Evolutionary conservation across 2,329 filamentous ascomycete species (phyloP).

Genomic region (Aspergillus glaucus): DNA sequence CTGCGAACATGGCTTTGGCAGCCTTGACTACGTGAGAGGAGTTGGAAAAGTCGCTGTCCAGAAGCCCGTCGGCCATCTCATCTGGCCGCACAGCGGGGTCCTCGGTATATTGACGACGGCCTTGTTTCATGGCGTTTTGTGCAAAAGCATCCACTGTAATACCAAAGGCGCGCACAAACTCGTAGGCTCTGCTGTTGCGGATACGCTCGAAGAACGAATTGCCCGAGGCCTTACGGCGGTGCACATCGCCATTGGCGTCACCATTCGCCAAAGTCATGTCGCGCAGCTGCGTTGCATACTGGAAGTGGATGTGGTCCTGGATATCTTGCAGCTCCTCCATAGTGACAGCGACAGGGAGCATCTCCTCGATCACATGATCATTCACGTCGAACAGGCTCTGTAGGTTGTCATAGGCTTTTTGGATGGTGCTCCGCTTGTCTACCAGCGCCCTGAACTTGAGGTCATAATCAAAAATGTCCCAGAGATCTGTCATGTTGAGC

Average conservation of each 20-base stretch:
- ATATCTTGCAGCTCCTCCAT: constrained; percentile 96
- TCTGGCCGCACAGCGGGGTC: constrained; percentile 74
- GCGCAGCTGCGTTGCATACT: constrained; percentile 77
- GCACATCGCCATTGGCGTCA: constrained; percentile 57
- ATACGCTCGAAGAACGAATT: constrained; percentile 78
- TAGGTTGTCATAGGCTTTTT: constrained; percentile 70
- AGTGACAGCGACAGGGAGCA: constrained; percentile 71
- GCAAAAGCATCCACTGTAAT: constrained; percentile 85
- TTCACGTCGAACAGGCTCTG: constrained; percentile 59
- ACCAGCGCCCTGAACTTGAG: constrained; percentile 90
- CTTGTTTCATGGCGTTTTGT: constrained; percentile 73
- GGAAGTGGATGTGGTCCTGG: constrained; percentile 94
- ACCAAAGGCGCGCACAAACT: constrained; percentile 80
- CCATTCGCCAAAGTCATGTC: constrained; percentile 63
- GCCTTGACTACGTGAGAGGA: constrained; percentile 69
- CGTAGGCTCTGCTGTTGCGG: constrained; percentile 70
- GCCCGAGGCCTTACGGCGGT: constrained; percentile 75
- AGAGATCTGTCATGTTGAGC: constrained; percentile 84
- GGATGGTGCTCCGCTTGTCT: constrained; percentile 82
- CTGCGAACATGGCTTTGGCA: constrained; percentile 80
- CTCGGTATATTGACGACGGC: constrained; percentile 74
- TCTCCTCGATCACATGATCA: constrained; percentile 72
- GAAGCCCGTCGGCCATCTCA: constrained; percentile 75
- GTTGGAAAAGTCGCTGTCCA: constrained; percentile 67
- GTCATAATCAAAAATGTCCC: constrained; percentile 91